phyloP scores from a whole-genome alignment of 2,329 filamentous ascomycete genomes.

The Clarireedia sp. region DNA sequence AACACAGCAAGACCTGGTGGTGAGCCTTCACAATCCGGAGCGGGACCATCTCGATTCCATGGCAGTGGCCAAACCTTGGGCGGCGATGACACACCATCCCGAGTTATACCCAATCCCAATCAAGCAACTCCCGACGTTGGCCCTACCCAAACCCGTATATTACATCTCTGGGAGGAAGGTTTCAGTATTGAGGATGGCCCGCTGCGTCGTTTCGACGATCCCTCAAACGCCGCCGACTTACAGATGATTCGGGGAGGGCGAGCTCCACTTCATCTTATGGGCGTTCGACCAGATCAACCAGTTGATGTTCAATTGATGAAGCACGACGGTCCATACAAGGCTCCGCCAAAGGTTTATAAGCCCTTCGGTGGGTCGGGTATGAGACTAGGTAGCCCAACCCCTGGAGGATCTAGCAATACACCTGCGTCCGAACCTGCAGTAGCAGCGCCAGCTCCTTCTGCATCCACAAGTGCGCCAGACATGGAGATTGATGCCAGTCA shows the following conservation, averaged over 20 bases:
- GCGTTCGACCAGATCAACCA: slow-evolving; percentile 65
- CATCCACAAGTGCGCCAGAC: slow-evolving; percentile 23
- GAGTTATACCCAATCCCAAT: slow-evolving; percentile 55
- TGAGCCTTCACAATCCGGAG: slow-evolving; percentile 42
- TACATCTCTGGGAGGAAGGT: slow-evolving; percentile 77
- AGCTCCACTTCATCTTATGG: slow-evolving; percentile 70
- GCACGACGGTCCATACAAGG: slow-evolving; percentile 65
- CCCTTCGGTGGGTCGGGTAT: slow-evolving; percentile 67
- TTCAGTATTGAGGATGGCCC: slow-evolving; percentile 80
- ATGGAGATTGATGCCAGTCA: slow-evolving; percentile 54
- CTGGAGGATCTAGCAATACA: slow-evolving; percentile 43
- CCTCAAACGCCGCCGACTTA: slow-evolving; percentile 62
- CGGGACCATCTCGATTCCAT: slow-evolving; percentile 49
- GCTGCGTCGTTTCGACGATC: slow-evolving; percentile 71
- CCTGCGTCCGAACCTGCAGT: slow-evolving; percentile 33
- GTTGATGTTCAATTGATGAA: slow-evolving; percentile 70
- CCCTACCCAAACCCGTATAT: slow-evolving; percentile 51
- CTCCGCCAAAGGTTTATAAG: slow-evolving; percentile 66
- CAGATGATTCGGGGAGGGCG: slow-evolving; percentile 70
- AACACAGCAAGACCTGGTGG: slow-evolving; percentile 51
- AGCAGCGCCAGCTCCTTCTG: slow-evolving; percentile 26
- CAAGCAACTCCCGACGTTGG: slow-evolving; percentile 24
- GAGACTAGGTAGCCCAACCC: slow-evolving; percentile 69
- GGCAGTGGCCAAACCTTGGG: slow-evolving; percentile 70
- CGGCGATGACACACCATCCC: slow-evolving; percentile 66